These are phyloP conservation scores for Epichloe gansuensis DNA, from an alignment of 2,329 filamentous ascomycete species.

Conservation along the genomic window DNA sequence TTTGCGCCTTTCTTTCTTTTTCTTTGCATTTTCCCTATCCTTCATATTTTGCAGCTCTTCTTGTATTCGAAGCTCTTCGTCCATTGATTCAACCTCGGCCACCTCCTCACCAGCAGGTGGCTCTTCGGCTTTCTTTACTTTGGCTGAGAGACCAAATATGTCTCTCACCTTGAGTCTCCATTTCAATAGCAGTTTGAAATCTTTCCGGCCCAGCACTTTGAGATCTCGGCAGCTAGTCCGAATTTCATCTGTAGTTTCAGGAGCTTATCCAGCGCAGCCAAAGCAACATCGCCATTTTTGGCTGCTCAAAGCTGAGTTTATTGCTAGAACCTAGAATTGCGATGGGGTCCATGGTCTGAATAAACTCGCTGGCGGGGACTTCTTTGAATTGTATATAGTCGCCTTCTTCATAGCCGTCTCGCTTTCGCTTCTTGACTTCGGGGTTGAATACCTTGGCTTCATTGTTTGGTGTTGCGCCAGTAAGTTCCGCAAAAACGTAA, in stretches of 20 bases:
- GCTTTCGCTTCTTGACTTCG: slow-evolving; percentile 92
- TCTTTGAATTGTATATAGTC: slow-evolving; percentile 91
- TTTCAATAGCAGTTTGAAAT: slow-evolving; percentile 79
- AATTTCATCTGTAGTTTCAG: slow-evolving; percentile 78
- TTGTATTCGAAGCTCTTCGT: slow-evolving; percentile 84
- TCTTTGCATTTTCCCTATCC: slow-evolving; percentile 63
- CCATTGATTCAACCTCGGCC: slow-evolving; percentile 77
- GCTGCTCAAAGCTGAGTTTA: slow-evolving; percentile 69
- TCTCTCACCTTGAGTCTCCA: slow-evolving; percentile 87
- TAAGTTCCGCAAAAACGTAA: slow-evolving; percentile 85
- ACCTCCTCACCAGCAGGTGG: slow-evolving; percentile 41
- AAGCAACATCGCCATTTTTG: slow-evolving; percentile 73
- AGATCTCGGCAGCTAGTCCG: slow-evolving; percentile 68
- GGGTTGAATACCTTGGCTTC: slow-evolving; percentile 98
- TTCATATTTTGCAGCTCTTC: slow-evolving; percentile 74
- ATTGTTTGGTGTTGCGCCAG: slow-evolving; percentile 77
- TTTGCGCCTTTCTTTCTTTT: slow-evolving; percentile 70
- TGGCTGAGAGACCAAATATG: slow-evolving; percentile 67
- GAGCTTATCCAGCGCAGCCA: slow-evolving; percentile 74
- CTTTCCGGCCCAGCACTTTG: slow-evolving; percentile 82
- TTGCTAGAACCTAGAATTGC: slow-evolving; percentile 81
- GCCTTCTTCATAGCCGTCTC: slow-evolving; percentile 94
- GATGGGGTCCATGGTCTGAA: slow-evolving; percentile 87
- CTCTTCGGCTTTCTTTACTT: slow-evolving; percentile 51
- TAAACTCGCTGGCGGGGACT: slow-evolving; percentile 78